phyloP scores from a whole-genome alignment of 805 yeast species.

The Cyberlindnera suaveolens region DNA sequence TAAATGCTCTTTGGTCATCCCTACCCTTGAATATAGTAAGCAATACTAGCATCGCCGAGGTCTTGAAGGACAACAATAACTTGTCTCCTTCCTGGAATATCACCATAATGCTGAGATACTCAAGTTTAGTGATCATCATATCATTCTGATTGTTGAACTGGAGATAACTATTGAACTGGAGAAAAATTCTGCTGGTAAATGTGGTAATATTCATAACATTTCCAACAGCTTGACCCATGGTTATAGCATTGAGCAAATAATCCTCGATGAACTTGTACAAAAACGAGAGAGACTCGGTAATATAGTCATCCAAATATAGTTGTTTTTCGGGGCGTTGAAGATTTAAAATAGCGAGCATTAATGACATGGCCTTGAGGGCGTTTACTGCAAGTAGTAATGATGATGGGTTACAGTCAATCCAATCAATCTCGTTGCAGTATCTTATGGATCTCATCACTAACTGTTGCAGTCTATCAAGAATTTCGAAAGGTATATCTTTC shows the following conservation, averaged over 20 bases:
- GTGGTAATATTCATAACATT: neutral
- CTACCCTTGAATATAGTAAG: slow-evolving; percentile 21
- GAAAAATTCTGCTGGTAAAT: slow-evolving; percentile 8
- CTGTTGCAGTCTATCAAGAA: slow-evolving; percentile 28
- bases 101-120: slow-evolving; percentile 40
- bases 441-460: slow-evolving; percentile 26
- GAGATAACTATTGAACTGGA: slow-evolving; percentile 17
- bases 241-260: slow-evolving; percentile 18
- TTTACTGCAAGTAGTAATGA: slow-evolving; percentile 4
- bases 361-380: slow-evolving; percentile 15
- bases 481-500: slow-evolving; percentile 17
- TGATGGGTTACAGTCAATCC: slow-evolving; percentile 5
- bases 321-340: slow-evolving; percentile 35
- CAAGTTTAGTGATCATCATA: slow-evolving; percentile 48
- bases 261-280: slow-evolving; percentile 30
- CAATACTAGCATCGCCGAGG: slow-evolving; percentile 15
- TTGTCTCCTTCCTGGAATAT: slow-evolving; percentile 29
- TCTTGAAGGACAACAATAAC: slow-evolving; percentile 16
- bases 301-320: slow-evolving; percentile 39
- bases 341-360: slow-evolving; percentile 36
- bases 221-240: neutral
- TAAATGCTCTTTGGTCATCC: slow-evolving; percentile 50
- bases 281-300: slow-evolving; percentile 35
- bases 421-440: slow-evolving; percentile 17
- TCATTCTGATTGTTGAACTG: slow-evolving; percentile 36